A percentile compares a stretch with the other conserved stretches of the same genome.
Evolutionary conservation across 2,329 filamentous ascomycete genomes (phyloP).

Genomic region (Emergomyces africanus): DNA sequence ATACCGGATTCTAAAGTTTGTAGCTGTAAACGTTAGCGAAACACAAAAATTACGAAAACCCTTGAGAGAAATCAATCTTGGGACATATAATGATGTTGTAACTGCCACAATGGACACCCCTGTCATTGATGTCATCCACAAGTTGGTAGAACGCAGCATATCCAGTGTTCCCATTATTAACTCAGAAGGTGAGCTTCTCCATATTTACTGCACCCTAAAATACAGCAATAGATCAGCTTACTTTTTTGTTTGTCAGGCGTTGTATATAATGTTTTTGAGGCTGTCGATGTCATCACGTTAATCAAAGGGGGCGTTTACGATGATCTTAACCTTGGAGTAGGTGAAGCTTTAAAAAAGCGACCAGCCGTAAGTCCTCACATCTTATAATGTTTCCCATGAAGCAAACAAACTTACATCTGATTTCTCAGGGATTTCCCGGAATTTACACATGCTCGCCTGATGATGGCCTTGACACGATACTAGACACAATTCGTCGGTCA

Average conservation of each 20-base stretch:
- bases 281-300: slow-evolving; percentile 90
- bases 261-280: slow-evolving; percentile 93
- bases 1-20: slow-evolving; percentile 97
- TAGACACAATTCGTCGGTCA: slow-evolving; percentile 91
- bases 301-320: slow-evolving; percentile 92
- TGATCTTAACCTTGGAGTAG: slow-evolving; percentile 72
- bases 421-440: slow-evolving; percentile 64
- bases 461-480: slow-evolving; percentile 87
- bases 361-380: slow-evolving; percentile 46
- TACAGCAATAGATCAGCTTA: not conserved
- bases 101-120: slow-evolving; percentile 81
- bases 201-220: not conserved
- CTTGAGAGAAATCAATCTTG: slow-evolving; percentile 69
- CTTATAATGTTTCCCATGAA: not conserved
- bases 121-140: slow-evolving; percentile 87
- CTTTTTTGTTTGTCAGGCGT: slow-evolving; percentile 32
- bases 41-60: slow-evolving; percentile 82
- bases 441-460: slow-evolving; percentile 93
- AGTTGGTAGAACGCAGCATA: slow-evolving; percentile 86
- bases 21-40: slow-evolving; percentile 85
- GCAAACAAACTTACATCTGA: not conserved
- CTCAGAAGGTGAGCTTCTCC: slow-evolving; percentile 35
- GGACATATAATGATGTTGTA: slow-evolving; percentile 67
- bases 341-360: slow-evolving; percentile 76
- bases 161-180: slow-evolving; percentile 91